A percentile compares a stretch with the other conserved stretches of the same genome.
phyloP scores from a whole-genome alignment of 2,329 filamentous ascomycete genomes.

The Penicillium olsonii region DNA sequence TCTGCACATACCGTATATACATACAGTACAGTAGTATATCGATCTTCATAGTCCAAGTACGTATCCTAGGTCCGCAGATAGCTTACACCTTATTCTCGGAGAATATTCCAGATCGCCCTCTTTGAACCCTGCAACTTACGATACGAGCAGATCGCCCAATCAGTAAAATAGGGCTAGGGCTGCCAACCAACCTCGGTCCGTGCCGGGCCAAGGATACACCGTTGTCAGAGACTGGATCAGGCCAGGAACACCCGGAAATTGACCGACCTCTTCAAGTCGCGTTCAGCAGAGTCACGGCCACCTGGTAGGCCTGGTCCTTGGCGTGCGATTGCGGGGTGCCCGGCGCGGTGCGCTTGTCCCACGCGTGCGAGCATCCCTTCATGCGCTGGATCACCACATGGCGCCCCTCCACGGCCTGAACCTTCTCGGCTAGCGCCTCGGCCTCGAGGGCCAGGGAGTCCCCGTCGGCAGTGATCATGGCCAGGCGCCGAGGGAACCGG shows the following conservation, averaged over 20 bases:
- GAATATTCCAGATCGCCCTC: background rate
- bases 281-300: constrained; percentile 35
- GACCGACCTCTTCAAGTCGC: background rate
- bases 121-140: background rate
- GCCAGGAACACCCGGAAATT: constrained; percentile 1
- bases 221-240: constrained; percentile 15
- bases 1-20: background rate
- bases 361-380: constrained; percentile 41
- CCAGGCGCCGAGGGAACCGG: constrained; percentile 30
- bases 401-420: constrained; percentile 20
- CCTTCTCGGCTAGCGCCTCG: constrained; percentile 30
- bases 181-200: constrained; percentile 9
- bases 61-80: no score
- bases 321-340: constrained; percentile 30
- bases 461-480: constrained; percentile 33
- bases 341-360: constrained; percentile 36
- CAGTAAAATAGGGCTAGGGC: constrained; percentile 30
- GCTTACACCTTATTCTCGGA: no score
- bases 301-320: constrained; percentile 37
- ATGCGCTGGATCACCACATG: constrained; percentile 36
- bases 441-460: constrained; percentile 34
- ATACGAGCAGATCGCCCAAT: background rate
- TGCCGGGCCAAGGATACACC: constrained; percentile 9
- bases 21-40: no score
- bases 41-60: no score